A percentile compares a stretch with the other conserved stretches of the same genome.
Evolutionary conservation across 2,329 filamentous ascomycete species (phyloP).

Genomic region (Fusarium mangiferae): DNA sequence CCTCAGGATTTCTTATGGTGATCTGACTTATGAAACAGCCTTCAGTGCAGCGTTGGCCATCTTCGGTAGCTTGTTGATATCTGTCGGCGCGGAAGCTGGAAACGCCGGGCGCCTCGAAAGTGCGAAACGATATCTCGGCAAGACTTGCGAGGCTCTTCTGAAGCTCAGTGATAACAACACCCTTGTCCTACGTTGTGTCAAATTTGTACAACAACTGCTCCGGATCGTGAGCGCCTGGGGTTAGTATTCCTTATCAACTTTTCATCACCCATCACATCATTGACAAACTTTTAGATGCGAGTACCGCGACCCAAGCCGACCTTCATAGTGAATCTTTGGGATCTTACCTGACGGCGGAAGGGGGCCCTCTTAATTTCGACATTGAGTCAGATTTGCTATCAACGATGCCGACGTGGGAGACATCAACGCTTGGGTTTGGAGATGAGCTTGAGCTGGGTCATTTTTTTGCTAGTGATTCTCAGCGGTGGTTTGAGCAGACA

Average conservation of each 20-base stretch:
- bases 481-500: slow-evolving; percentile 8
- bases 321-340: background rate
- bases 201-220: background rate
- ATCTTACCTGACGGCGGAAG: background rate
- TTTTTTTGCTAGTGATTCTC: background rate
- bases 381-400: background rate
- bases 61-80: slow-evolving; percentile 17
- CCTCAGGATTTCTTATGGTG: rapidly evolving
- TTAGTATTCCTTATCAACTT: rapidly evolving
- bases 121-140: background rate
- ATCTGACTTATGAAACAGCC: background rate
- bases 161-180: background rate
- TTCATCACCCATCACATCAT: rapidly evolving
- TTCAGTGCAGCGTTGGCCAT: slow-evolving; percentile 26
- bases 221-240: background rate
- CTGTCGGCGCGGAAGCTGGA: background rate
- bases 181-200: background rate
- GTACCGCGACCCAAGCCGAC: background rate
- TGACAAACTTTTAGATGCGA: background rate
- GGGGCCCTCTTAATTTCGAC: background rate
- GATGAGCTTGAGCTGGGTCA: slow-evolving; percentile 17
- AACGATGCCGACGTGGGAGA: background rate
- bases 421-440: background rate
- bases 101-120: background rate
- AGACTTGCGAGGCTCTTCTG: background rate